phyloP scores from a whole-genome alignment of 163 green algal species.

The Chlamydomonas reinhardtii region DNA sequence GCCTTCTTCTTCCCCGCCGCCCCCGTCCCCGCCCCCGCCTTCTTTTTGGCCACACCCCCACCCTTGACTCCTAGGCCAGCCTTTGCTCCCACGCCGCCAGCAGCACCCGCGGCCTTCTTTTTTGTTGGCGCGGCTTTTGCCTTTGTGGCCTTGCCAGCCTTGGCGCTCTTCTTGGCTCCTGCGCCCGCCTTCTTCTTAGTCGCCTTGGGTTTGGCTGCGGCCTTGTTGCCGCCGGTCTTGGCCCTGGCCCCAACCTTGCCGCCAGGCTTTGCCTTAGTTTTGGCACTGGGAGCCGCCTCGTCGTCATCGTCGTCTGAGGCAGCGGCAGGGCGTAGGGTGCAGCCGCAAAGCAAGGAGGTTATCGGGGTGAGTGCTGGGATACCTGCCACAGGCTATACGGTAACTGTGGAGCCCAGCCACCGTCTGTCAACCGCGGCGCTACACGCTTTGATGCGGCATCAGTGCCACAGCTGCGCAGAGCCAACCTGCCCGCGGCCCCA shows the following conservation, averaged over 20 bases:
- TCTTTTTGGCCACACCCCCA: constrained; percentile 27
- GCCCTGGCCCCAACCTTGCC: neutral
- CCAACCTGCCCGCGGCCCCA: too few species aligned
- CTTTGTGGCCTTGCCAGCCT: neutral
- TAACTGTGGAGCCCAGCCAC: too few species aligned
- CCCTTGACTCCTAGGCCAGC: constrained; percentile 17
- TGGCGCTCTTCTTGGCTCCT: neutral
- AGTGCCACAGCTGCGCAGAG: neutral
- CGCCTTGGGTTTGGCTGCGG: neutral
- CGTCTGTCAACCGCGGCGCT: too few species aligned
- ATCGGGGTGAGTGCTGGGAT: too few species aligned
- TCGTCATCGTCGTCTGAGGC: neutral
- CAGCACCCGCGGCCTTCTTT: neutral
- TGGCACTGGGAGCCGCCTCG: neutral
- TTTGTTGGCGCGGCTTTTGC: too few species aligned
- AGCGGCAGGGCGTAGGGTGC: too few species aligned
- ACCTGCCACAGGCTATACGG: neutral
- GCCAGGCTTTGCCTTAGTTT: neutral
- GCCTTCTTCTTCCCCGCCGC: neutral
- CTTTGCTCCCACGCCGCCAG: neutral
- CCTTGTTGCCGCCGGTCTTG: neutral
- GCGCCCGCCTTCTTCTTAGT: neutral
- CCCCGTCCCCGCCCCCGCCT: neutral
- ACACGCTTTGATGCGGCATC: too few species aligned
- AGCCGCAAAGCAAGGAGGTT: too few species aligned